Conservation (phyloP, 805 yeast species). For the Yarrowia deformans region DNA sequence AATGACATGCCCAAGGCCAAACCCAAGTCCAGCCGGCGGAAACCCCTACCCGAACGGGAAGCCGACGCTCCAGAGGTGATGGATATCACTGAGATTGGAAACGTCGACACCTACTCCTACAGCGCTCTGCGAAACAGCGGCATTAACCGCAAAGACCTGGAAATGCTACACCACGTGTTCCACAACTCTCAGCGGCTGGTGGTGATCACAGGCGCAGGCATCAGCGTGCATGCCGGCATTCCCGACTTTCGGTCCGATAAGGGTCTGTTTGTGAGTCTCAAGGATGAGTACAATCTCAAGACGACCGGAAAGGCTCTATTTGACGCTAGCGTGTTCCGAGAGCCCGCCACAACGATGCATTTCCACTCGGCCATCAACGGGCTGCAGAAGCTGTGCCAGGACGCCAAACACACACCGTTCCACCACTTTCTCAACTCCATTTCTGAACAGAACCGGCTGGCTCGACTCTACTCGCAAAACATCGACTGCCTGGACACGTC, state of each 20-base stretch:
- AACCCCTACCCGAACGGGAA: constrained; percentile 25
- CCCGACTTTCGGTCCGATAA: constrained; percentile 80
- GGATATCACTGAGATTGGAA: constrained; percentile 1
- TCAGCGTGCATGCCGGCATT: constrained; percentile 88
- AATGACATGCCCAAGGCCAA: constrained; percentile 24
- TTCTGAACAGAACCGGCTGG: constrained; percentile 67
- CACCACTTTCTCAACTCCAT: constrained; percentile 69
- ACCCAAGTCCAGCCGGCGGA: constrained; percentile 29
- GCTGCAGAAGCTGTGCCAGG: constrained; percentile 61
- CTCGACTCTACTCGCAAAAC: constrained; percentile 85
- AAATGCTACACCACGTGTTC: constrained; percentile 61
- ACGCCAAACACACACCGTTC: constrained; percentile 74
- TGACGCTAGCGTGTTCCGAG: constrained; percentile 78
- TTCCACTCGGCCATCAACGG: constrained; percentile 79
- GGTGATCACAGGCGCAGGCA: constrained; percentile 87
- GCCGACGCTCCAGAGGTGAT: constrained; percentile 17
- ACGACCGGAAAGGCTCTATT: constrained; percentile 73
- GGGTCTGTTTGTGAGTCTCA: constrained; percentile 71
- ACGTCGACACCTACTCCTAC: constrained; percentile 21
- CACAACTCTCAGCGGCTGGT: constrained; percentile 64
- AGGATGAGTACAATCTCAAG: constrained; percentile 50
- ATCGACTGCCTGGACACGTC: constrained; percentile 80
- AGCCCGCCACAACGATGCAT: constrained; percentile 62
- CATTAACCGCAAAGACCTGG: constrained; percentile 47
- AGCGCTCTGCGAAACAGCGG: constrained; percentile 14